Base-by-base conservation (phyloP, 306 rosid genomes). In the Quercus alba region DNA sequence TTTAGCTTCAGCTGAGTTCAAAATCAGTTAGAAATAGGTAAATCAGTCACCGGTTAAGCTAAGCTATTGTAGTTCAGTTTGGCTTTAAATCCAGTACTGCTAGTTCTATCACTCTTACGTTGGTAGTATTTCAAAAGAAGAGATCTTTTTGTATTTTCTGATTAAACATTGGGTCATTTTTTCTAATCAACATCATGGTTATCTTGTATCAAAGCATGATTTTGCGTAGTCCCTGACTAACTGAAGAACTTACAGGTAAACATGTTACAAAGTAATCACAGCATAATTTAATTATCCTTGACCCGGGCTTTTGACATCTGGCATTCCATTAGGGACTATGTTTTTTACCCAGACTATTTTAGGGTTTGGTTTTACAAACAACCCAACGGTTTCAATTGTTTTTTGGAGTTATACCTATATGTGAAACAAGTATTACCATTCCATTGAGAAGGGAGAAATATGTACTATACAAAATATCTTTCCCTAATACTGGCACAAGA, bases 41-140 rank as follows among this genome's bases (percentile, higher is more conserved):
- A 59, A 6, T 46, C 44, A 54, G 73, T 77, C 63, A 74, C 68
- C 26, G 26, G 72, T 74, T 61, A 49, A 62, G 55, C 77, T 81
- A 72, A 68, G 72, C 85, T 58, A 80, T 85, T 38, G 46, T 49
- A 80, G 73, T 66, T 85, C 13, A 75, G 74, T 63, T 85, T 80
- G 81, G 82, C 71, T 86, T 74, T 54, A 63, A 81, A 54, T 56
- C 76, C 28, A 26, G 28, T 70, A 72, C 82, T 33, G 70, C 73
- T 74, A 23, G 62, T 84, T 76, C 58, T 58, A 64, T 82, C 75
- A 46, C 31, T 70, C 77, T 61, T 72, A 64, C 68, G 78, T 75
- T 58, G 23, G 72, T 62, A 25, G 55, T 74, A 73, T 77, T 81
- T 72, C 77, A 67, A 74, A 41, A 41, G 11, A 41, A 41, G 46